Evolutionary conservation across 2,329 filamentous ascomycete species (phyloP).

Genomic region (Aspergillus jensenii): DNA sequence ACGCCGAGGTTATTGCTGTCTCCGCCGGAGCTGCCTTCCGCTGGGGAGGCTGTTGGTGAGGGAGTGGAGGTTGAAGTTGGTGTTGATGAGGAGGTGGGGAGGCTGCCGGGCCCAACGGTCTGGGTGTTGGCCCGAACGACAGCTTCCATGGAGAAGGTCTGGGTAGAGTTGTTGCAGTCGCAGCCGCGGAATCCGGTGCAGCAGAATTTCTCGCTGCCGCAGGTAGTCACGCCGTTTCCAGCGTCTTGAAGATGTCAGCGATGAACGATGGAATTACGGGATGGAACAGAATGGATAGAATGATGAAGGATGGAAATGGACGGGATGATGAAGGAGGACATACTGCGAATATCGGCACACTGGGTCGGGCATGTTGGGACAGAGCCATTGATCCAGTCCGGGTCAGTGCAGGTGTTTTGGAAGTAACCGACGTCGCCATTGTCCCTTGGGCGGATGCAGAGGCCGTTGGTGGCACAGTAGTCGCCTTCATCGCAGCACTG

Average conservation of each 20-base stretch:
- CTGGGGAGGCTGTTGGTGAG: background rate
- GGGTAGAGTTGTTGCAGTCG: conserved; percentile 6
- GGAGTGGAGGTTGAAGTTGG: background rate
- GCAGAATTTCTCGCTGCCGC: background rate
- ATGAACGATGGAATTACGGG: background rate
- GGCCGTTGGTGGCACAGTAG: conserved; percentile 4
- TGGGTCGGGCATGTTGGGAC: background rate
- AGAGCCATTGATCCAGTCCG: background rate
- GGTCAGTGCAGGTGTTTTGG: conserved; percentile 1
- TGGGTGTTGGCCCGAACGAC: background rate
- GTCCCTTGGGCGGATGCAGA: background rate
- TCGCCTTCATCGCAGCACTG: conserved; percentile 3
- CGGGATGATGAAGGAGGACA: background rate
- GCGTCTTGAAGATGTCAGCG: background rate
- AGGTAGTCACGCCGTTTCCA: background rate
- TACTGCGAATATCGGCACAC: conserved; percentile 1
- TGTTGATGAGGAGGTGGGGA: background rate
- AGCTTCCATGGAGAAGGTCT: background rate
- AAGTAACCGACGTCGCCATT: background rate
- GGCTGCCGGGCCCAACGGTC: background rate
- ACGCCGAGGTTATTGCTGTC: background rate
- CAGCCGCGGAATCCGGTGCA: conserved; percentile 4
- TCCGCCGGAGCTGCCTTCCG: background rate
- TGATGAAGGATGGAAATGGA: background rate
- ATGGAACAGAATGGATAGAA: too few relatives aligned